Evolutionary conservation across 257 asterid genomes (phyloP).

Genomic region (Ballota nigra): DNA sequence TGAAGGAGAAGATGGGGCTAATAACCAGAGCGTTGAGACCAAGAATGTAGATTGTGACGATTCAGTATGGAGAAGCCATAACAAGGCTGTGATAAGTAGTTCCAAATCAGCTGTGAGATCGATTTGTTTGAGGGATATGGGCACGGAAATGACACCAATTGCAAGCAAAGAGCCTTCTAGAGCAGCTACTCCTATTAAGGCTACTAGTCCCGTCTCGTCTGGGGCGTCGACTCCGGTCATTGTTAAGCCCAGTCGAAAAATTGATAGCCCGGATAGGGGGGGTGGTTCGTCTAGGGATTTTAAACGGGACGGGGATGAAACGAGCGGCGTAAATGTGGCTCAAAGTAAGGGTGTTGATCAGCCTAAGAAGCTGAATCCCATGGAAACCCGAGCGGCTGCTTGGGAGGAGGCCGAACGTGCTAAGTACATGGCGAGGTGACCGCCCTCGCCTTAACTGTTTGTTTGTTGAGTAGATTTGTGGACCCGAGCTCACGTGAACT

Average conservation of each 20-base stretch:
- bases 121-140: slow-evolving; percentile 88
- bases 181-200: slow-evolving; percentile 78
- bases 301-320: slow-evolving; percentile 37
- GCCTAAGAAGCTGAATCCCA: slow-evolving; percentile 43
- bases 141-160: slow-evolving; percentile 94
- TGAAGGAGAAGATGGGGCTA: slow-evolving; percentile 31
- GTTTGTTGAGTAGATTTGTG: too few species aligned
- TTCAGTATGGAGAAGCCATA: slow-evolving; percentile 59
- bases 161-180: slow-evolving; percentile 94
- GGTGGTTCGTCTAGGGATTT: slow-evolving; percentile 36
- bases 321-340: slow-evolving; percentile 4
- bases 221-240: neutral
- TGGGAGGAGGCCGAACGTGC: slow-evolving; percentile 98
- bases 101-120: slow-evolving; percentile 53
- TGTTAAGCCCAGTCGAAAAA: slow-evolving; percentile 29
- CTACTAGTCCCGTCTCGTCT: slow-evolving; percentile 51
- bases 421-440: slow-evolving; percentile 81
- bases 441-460: slow-evolving; percentile 7
- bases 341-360: slow-evolving; percentile 29
- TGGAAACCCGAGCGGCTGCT: slow-evolving; percentile 74
- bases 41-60: slow-evolving; percentile 76
- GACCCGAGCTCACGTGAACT: too few species aligned
- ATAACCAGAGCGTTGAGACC: slow-evolving; percentile 47
- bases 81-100: slow-evolving; percentile 31
- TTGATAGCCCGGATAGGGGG: slow-evolving; percentile 22